Evolutionary conservation across 2,329 filamentous ascomycete species (phyloP).

Genomic region (Sporothrix sp.): DNA sequence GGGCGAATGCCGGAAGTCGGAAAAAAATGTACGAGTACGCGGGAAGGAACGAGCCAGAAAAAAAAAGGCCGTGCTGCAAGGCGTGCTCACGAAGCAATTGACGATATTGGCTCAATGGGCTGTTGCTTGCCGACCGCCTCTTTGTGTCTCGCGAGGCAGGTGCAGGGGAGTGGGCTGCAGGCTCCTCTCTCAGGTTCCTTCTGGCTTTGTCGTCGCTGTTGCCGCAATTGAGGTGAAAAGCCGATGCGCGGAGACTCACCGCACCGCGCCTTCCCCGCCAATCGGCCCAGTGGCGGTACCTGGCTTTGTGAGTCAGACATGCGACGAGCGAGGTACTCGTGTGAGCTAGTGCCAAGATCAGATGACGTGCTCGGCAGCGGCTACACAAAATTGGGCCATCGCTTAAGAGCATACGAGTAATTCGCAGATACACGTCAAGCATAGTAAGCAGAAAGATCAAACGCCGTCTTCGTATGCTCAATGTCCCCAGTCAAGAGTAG

Average conservation of each 20-base stretch:
- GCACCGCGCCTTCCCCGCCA: slow-evolving; percentile 7
- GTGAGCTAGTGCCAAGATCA: not conserved
- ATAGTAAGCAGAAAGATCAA: not conserved
- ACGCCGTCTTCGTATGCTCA: slow-evolving; percentile 3
- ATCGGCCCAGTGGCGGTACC: not conserved
- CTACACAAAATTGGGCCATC: too few species aligned
- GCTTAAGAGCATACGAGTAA: too few species aligned
- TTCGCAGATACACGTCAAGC: not conserved
- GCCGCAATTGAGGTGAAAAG: slow-evolving; percentile 9
- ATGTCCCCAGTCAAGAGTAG: slow-evolving; percentile 6
- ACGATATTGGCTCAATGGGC: slow-evolving; percentile 1
- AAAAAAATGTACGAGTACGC: not conserved
- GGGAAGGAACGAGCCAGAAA: not conserved
- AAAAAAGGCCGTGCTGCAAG: not conserved
- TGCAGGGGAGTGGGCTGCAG: not conserved
- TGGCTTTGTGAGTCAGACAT: not conserved
- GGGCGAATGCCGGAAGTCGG: slow-evolving; percentile 1
- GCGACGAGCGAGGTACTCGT: not conserved
- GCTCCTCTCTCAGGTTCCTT: not conserved
- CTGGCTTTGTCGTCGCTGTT: not conserved
- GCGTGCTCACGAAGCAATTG: slow-evolving; percentile 11
- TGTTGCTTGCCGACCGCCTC: slow-evolving; percentile 6
- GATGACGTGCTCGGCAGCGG: slow-evolving; percentile 12
- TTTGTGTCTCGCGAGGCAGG: not conserved
- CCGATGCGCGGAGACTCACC: slow-evolving; percentile 11